Base-by-base conservation (phyloP, 1,284 basidiomycete species). In the Gymnopus androsaceus region DNA sequence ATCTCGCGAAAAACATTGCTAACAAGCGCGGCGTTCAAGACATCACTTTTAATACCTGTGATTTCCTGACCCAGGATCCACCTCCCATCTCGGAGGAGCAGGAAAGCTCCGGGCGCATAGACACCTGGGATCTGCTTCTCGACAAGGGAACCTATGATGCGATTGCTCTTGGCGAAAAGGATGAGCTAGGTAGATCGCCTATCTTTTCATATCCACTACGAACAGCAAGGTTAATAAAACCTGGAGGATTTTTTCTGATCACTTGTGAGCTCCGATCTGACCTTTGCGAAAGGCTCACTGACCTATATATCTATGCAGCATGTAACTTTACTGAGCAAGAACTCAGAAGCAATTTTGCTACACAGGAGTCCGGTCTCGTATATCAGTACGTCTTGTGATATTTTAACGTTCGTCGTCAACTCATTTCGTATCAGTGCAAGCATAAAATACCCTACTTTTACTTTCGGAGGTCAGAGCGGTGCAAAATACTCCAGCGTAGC, bases 311-410 rank as follows among this genome's bases (percentile, higher is more conserved):
- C 9, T 28, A 12, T 11, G 12, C 57, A 90, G 87, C 90, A 6
- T 95, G 94, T 68, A 96, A 96, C 67, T 96, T 94, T 67, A 96
- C 94, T 0, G 85, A 92, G 62, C 81, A 86, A 25, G 94, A 96
- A 66, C 70, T 96, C 36, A 82, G 77, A 59, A 64, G 72, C 1
- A 78, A 70, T 45, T 94, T 95, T 64, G 72, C 70, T 3, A 75
- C 69, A 1, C 63, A 69, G 8, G 77, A 74, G 9, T 81, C 82
- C 11, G 76, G 78, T 11, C 67, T 92, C 25, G 57, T 66, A 25
- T 90, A 84, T 65, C 83, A 87, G 89, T 92, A 63, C 62, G 85
- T 75, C 19, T 23, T n/a, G 8, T 17, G 3, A 34, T 50, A 15
- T 40, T 33, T 44, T 15, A 19, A n/a, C 4, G 21, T 14, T 25